phyloP scores from a whole-genome alignment of 495 filamentous ascomycete genomes.

The Platismatia glauca region DNA sequence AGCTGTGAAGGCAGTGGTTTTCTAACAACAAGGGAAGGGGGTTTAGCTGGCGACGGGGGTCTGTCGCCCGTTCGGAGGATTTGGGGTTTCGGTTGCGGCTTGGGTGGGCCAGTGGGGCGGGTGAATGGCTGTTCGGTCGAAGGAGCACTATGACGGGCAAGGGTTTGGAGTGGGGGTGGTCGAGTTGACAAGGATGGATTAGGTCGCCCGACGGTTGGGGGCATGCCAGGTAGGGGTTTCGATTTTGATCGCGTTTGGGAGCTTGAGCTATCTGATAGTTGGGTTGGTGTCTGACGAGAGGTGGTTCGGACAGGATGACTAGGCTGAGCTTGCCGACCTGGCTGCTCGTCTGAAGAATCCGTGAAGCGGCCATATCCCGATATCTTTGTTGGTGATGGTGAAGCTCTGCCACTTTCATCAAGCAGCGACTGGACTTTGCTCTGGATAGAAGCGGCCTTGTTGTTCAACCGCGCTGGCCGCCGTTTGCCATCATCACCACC shows the following conservation, averaged over 20 bases:
- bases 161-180: not conserved
- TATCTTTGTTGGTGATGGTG: conserved; percentile 52
- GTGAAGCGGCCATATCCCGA: conserved; percentile 84
- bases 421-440: conserved; percentile 79
- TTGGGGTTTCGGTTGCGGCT: conserved; percentile 26
- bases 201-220: conserved; percentile 1
- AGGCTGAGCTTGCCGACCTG: not conserved
- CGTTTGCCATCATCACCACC: conserved; percentile 44
- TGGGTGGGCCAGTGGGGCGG: conserved; percentile 20
- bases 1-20: conserved; percentile 8
- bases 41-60: conserved; percentile 19
- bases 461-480: conserved; percentile 35
- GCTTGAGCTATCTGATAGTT: not conserved
- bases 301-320: conserved; percentile 12
- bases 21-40: conserved; percentile 9
- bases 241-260: conserved; percentile 11
- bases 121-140: conserved; percentile 2
- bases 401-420: conserved; percentile 61
- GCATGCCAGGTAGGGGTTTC: conserved; percentile 3
- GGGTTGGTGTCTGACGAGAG: conserved; percentile 12
- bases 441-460: conserved; percentile 69
- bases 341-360: conserved; percentile 33
- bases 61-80: conserved; percentile 22
- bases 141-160: conserved; percentile 3
- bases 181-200: not conserved